Evolutionary conservation across 129 eudicot species (phyloP).

Genomic region (Solidago caesia): DNA sequence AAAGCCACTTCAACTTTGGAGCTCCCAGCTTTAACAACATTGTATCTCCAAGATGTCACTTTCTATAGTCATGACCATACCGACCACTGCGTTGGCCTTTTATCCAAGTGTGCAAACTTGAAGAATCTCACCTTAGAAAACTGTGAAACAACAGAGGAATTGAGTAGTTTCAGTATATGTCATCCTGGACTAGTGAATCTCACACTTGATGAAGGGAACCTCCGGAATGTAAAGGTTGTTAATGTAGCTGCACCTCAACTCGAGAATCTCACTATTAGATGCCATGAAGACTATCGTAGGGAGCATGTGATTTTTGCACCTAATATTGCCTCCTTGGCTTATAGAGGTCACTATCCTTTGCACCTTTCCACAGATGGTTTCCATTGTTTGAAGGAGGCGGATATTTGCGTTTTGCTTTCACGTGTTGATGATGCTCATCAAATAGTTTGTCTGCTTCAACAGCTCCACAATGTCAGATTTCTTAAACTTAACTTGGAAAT

Average conservation of each 20-base stretch:
- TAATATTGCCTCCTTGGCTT: background rate
- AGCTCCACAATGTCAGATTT: constrained; percentile 6
- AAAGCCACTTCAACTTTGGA: background rate
- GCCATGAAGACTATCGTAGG: no score
- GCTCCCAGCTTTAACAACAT: background rate
- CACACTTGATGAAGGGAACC: background rate
- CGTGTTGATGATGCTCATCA: no score
- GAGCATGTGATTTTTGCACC: constrained; percentile 15
- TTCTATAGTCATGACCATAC: background rate
- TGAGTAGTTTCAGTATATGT: background rate
- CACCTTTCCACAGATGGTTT: background rate
- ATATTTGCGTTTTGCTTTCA: no score
- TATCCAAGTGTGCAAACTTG: constrained; percentile 22
- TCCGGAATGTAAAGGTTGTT: background rate
- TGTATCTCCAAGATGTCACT: background rate
- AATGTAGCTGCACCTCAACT: constrained; percentile 22
- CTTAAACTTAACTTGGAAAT: constrained; percentile 18
- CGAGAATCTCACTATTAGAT: background rate
- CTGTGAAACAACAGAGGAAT: background rate
- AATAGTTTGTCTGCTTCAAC: constrained; percentile 1
- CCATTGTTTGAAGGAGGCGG: constrained; percentile 1
- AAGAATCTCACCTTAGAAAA: constrained; percentile 15
- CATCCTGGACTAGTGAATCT: background rate
- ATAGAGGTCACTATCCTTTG: background rate
- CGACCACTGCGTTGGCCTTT: background rate